Evolutionary conservation across 225 moss, liverwort and hornwort genomes (phyloP), one percentile per base, ranked within the genome.

Genomic region (Polytrichum formosum): DNA sequence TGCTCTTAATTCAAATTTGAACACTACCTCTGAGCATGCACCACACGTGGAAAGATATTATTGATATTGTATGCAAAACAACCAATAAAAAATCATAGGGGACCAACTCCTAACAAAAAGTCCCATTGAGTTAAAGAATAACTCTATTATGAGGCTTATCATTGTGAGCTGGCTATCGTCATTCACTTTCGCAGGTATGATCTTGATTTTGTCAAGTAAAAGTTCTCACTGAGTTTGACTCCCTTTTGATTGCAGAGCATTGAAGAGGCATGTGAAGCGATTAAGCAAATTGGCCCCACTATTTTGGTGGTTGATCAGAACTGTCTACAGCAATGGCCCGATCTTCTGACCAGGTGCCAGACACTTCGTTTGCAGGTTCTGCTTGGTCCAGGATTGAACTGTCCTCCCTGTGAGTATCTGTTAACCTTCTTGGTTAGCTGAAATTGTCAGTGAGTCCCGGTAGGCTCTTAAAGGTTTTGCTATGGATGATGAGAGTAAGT

Each of bases 241-340:
- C 28, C 28, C 61, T 66, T 27, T 26, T 73, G 79, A 68, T 61
- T 79, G 75, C 97, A 97, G 97, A 98, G 98, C 77, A 75, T 81
- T 67, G 88, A 91, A 84, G 98, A 98, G 77, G 94, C 98, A 13
- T 72, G 87, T 77, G 90, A 91, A 76, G 98, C 98, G 67, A 78
- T 94, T 69, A 68, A 80, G 20, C 86, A 87, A 65, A 83, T 94
- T 65, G 87, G 87, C 70, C 90, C 98, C 66, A 85, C 79, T 26
- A 79, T 92, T 68, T 78, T 98, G 80, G 94, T 94, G 79, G 81
- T 92, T 61, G 98, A 98, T 82, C 86, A 84, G 64, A 91, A 81
- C 73, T 96, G 93, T 83, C 66, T 86, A 63, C 70, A 81, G 78
- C 90, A 93, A 83, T 89, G 84, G 81, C 73, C 88, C 72, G 85